Base-by-base conservation (phyloP, 2,329 filamentous ascomycete species). In the Xylariaceae sp. region DNA sequence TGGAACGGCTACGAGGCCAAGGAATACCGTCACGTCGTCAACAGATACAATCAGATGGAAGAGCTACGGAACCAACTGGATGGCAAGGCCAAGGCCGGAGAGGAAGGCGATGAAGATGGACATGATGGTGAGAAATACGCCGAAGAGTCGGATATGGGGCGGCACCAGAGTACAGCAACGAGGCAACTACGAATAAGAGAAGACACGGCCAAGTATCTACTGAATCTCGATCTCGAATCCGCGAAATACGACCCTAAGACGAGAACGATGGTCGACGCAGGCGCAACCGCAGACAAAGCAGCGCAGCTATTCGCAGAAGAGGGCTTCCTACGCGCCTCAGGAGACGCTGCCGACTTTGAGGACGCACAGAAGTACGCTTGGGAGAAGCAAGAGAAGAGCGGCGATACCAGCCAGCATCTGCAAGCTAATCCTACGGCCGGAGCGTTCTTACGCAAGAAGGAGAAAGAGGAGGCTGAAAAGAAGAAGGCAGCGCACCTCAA, bases 211-310 rank as follows among this genome's bases (percentile, higher is more conserved):
- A 97, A 97, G 66, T 99, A 99, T 68, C 78, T 99, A 2, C 76
- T 97, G 9, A 97, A 97, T 66, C 82, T 99, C 28, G 94, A 99
- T 66, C 79, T 96, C 2, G 94, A 99, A 65, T 97, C 92, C 1
- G 94, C 95, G 1, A 95, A 96, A 70, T 99, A 99, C 72, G 93
- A 99, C 66, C 94, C 94, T 0, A 99, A 99, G 69, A 97, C 92
- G 12, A 82, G 94, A 63, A 87, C 89, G 9, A 90, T 99, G 79
- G 88, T 96, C 18, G 90, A 96, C 66, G 85, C 83, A 57, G 90
- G 91, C 44, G 90, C 88, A 6, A 89, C 86, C 31, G 82, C 82
- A 18, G 90, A 95, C 73, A 87, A 86, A 61, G 88, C 89, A 2
- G 88, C 92, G 7, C 84, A 87, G 31, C 72, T 96, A 6, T 93